These are phyloP conservation scores for Tephrocybe rancida DNA, from an alignment of 768 basidiomycete genomes.

Conservation along the genomic window DNA sequence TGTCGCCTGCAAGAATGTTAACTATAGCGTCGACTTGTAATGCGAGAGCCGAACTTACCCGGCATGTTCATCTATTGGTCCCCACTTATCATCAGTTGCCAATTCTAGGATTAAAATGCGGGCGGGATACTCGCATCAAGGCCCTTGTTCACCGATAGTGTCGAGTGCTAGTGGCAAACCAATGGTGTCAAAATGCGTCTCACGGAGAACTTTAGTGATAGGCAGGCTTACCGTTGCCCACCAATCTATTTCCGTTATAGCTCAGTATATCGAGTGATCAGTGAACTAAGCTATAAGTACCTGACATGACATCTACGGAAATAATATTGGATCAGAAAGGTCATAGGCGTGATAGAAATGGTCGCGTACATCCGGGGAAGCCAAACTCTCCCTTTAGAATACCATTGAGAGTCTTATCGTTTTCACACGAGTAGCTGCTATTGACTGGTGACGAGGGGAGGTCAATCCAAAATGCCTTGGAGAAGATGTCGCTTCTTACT, in stretches of 20 bases:
- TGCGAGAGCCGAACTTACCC: constrained; percentile 30
- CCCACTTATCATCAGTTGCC: neutral
- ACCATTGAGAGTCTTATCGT: constrained; percentile 59
- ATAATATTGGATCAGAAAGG: neutral
- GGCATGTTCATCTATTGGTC: constrained; percentile 73
- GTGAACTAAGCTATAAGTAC: constrained; percentile 18
- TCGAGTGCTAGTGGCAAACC: constrained; percentile 43
- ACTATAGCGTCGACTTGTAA: neutral
- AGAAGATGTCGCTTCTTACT: constrained; percentile 20
- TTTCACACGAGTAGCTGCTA: constrained; percentile 65
- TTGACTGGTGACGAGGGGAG: constrained; percentile 43
- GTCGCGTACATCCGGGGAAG: constrained; percentile 63
- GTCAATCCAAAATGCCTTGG: neutral
- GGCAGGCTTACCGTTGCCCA: constrained; percentile 49
- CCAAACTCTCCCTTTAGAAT: constrained; percentile 66
- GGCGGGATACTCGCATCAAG: constrained; percentile 54
- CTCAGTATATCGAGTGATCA: neutral
- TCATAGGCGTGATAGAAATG: constrained; percentile 3
- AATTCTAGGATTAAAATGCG: no score
- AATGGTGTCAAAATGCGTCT: no score
- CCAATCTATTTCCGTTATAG: constrained; percentile 55
- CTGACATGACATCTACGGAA: constrained; percentile 46
- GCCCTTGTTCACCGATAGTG: constrained; percentile 57
- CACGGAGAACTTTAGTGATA: neutral
- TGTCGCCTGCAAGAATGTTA: constrained; percentile 36